Base-by-base conservation (phyloP, 257 asterid genomes). In the Solanum paucissectum region DNA sequence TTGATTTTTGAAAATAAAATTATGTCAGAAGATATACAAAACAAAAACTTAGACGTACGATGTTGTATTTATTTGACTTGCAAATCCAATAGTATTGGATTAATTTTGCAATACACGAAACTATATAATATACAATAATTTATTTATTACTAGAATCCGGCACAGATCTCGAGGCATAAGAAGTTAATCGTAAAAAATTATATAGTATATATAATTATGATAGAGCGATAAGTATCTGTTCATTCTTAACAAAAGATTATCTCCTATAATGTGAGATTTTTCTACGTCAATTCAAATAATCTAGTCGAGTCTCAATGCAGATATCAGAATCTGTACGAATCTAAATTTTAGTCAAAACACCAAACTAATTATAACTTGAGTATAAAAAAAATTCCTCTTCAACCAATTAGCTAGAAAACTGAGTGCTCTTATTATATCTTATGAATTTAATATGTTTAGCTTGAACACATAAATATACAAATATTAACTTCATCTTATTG, bases 211-310 rank as follows among this genome's bases (percentile, higher is more conserved):
- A 46, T 46, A 46, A 44, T 44, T 44, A 12, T 12, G 14, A 0
- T 20, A 0, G 9, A 3, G 1, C 20, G 5, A 0, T 58, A 20
- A 20, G 5, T 55, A 7, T 0, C 3, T 1, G 6, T 49, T 7
- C 0, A 6, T 18, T 0, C 64, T 55, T 3, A 3, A 55, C 25
- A 0, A 55, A 55, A 55, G 9, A 21, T 6, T 21, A 0, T 0
- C 11, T 20, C 10, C 9, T 52, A 49, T 12, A 2, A 5, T 68
- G 0, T 68, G 5, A 0, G 0, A 62, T 62, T 9, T 62, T 60
- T 21, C 0, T 9, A 9, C 2, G 1, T 5, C 1, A 46, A n/a
- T 12, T n/a, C 1, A 5, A 2, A 60, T 21, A 8, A 44, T 44
- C 6, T 44, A 44, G 0, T 44, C 52, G 6, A 44, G 52, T 44